Base-by-base conservation (phyloP, 495 filamentous ascomycete genomes). In the Schizothecium vesticola region DNA sequence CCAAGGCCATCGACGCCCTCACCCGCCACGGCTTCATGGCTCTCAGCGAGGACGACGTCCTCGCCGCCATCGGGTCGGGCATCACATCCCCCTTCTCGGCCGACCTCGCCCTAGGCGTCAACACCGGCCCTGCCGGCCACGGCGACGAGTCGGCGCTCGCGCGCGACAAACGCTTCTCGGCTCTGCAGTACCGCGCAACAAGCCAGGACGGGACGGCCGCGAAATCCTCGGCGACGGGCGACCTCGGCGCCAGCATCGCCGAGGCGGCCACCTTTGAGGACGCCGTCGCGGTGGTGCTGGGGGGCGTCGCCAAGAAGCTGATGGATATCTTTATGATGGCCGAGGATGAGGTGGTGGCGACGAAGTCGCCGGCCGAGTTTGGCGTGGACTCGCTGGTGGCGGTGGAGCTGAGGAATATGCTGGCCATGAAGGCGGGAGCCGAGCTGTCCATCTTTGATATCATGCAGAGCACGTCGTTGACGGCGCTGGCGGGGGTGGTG, bases 361-460 rank as follows among this genome's bases (percentile, higher is more conserved):
- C 29, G 2, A 73, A 75, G 33, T 65, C 77, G 16, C 64, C 78
- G 43, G 63, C 71, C 0, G 72, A 67, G 3, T 84, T 74, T 65
- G 81, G 83, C 3, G 73, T 85, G 29, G 84, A 87, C 65, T 80
- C 76, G 9, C 76, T 86, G 56, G 73, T 85, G 13, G 83, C 80
- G 2, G 79, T 81, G 3, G 84, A 87, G 65, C 70, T 86, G 55
- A 70, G 82, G 33, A 82, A 81, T 58, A 83, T 78, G 78, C 61
- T 85, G 3, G 69, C 73, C 0, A 33, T 73, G 24, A 74, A 75
- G 66, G 74, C 71, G 12, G 77, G 69, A 0, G 76, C 74, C 1
- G 78, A 82, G 21, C 56, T 81, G 57, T 80, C 78, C 2, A 79
- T 82, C 59, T 82, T 83, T 58, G 75, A 78, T 21, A 80, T 83